A percentile compares a stretch with the other conserved stretches of the same genome.
Conservation (phyloP, 2,329 filamentous ascomycete genomes). For the Cladosporium sp. region DNA sequence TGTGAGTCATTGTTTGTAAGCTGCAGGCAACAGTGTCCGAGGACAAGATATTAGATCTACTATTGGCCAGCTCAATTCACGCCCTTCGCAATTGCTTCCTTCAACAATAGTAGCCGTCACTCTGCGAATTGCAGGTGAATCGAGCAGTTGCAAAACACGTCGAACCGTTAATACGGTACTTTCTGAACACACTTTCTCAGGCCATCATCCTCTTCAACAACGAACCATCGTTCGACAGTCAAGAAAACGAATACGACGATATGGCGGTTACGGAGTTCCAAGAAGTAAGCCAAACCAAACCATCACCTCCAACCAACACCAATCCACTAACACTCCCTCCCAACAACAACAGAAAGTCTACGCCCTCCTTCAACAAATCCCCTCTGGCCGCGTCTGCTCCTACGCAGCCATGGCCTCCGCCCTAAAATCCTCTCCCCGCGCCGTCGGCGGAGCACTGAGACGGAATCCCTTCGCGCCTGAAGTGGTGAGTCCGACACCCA, state of each 20-base stretch:
- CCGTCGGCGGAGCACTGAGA: slow-evolving; percentile 75
- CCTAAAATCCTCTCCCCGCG: slow-evolving; percentile 70
- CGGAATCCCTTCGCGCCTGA: slow-evolving; percentile 79
- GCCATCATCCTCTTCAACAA: not conserved
- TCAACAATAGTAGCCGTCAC: not conserved
- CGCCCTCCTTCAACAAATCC: slow-evolving; percentile 73
- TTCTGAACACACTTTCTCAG: not conserved
- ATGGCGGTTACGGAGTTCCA: slow-evolving; percentile 19
- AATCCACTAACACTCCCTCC: not conserved
- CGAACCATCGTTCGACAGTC: not conserved
- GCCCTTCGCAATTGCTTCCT: not conserved
- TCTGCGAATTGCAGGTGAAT: not conserved
- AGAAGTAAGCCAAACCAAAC: not conserved
- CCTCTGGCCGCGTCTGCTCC: slow-evolving; percentile 72
- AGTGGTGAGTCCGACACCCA: slow-evolving; percentile 67
- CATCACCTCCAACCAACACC: not conserved
- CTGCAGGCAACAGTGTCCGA: not conserved
- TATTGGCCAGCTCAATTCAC: not conserved
- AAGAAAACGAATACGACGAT: too few relatives aligned
- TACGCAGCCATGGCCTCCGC: slow-evolving; percentile 72
- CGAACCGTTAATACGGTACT: not conserved
- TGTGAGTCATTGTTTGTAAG: not conserved
- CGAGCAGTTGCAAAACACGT: not conserved
- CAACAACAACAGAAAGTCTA: slow-evolving; percentile 54
- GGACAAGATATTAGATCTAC: not conserved